Percentiles rank a stretch among this genome's conserved stretches.
phyloP scores from a whole-genome alignment of 495 filamentous ascomycete genomes.

The Amorphotheca resinae region DNA sequence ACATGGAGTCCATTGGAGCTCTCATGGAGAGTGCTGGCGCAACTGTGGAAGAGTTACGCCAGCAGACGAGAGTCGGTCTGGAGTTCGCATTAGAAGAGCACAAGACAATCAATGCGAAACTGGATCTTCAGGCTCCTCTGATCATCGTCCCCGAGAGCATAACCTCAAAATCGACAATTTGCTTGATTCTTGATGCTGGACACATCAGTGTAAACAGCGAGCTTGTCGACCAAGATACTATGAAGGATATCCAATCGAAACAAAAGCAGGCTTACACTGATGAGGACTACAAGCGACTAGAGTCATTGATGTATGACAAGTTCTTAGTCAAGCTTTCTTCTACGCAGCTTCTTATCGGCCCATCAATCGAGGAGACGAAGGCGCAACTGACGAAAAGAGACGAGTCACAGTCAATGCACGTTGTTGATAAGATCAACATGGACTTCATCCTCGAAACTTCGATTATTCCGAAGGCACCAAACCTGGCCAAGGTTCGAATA shows the following conservation, averaged over 20 bases:
- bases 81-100: constrained; percentile 95
- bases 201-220: constrained; percentile 90
- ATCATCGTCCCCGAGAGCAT: constrained; percentile 95
- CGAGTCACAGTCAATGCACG: constrained; percentile 62
- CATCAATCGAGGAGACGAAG: constrained; percentile 83
- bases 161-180: constrained; percentile 63
- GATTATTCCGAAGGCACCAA: constrained; percentile 85
- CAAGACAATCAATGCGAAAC: constrained; percentile 91
- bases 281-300: constrained; percentile 73
- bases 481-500: constrained; percentile 83
- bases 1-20: constrained; percentile 96
- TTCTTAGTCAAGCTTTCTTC: constrained; percentile 85
- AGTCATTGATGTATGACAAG: constrained; percentile 90
- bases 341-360: constrained; percentile 88
- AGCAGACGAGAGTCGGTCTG: constrained; percentile 88
- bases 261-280: constrained; percentile 80
- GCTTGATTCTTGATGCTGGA: constrained; percentile 90
- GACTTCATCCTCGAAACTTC: constrained; percentile 86
- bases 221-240: constrained; percentile 76
- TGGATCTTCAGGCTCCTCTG: constrained; percentile 89
- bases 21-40: constrained; percentile 89
- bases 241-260: constrained; percentile 81
- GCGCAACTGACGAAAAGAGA: constrained; percentile 63
- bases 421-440: constrained; percentile 93
- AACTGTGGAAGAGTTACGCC: constrained; percentile 84